Evolutionary conservation across 306 rosid species (phyloP), one percentile per base, ranked within the genome.

Genomic region (Pterocarpus macrocarpus): DNA sequence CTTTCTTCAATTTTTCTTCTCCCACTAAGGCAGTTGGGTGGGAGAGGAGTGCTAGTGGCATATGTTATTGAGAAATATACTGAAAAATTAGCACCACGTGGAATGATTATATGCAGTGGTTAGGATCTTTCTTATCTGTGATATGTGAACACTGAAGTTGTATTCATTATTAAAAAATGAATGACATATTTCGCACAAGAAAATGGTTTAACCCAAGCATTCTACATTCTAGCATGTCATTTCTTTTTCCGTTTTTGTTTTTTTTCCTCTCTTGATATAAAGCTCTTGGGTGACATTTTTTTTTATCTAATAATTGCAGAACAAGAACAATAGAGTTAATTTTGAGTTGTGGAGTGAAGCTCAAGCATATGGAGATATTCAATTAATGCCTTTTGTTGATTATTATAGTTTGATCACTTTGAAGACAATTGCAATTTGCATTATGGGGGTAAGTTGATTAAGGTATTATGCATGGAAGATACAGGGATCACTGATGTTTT

Each of bases 301-400:
- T 67, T 67, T 69, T 49, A 77, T 69, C 28, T 84, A 53, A 22
- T 22, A 22, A 71, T 49, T 84, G 90, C 94, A 95, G 99, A 92
- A 95, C 90, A 93, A 93, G 87, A 93, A 86, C 79, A 78, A 75
- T 69, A 90, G 83, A 86, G 96, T 95, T 35, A 95, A 93, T 79
- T 66, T 78, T 83, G 95, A 95, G 86, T 85, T 95, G 34, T 93
- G 97, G 97, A 92, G 81, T 64, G 99, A 95, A 87, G 97, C 95
- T 78, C 92, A 89, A 83, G 94, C 90, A 2, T 95, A 89, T 82
- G 97, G 97, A 71, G 99, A 95, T 85, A 88, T 93, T 75, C 97
- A 91, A 53, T 78, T 95, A 77, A 88, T 95, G 97, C 99, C 99
- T 43, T 95, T 91, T 85, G 95, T 95, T 65, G 99, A 95, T 85